A percentile compares a stretch with the other conserved stretches of the same genome.
phyloP scores from a whole-genome alignment of 2,329 filamentous ascomycete species.

The Aspergillus amoenus region DNA sequence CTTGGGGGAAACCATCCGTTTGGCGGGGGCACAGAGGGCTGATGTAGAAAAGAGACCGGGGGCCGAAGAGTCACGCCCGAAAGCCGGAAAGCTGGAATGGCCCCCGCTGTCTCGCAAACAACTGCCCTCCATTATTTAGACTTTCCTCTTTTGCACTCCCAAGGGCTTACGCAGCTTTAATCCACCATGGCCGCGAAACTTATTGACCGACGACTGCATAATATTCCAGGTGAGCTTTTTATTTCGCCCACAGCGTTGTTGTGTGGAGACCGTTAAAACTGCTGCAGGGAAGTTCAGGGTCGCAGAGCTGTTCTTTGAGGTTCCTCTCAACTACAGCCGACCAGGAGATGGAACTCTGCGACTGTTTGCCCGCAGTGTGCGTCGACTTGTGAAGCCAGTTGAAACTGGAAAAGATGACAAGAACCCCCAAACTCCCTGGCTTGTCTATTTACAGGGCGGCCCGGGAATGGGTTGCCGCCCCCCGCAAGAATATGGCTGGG shows the following conservation, averaged over 20 bases:
- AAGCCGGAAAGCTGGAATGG: not conserved
- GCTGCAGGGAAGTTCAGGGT: slow-evolving; percentile 68
- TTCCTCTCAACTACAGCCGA: slow-evolving; percentile 74
- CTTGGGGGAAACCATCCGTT: slow-evolving; percentile 1
- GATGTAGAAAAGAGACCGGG: not conserved
- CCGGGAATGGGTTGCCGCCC: slow-evolving; percentile 75
- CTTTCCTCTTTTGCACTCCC: not conserved
- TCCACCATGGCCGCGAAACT: slow-evolving; percentile 37
- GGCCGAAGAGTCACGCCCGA: no score
- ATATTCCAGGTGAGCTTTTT: slow-evolving; percentile 34
- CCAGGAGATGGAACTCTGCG: slow-evolving; percentile 62
- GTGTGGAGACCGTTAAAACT: slow-evolving; percentile 6
- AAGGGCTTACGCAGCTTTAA: not conserved
- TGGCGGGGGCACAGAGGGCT: not conserved
- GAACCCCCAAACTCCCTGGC: slow-evolving; percentile 53
- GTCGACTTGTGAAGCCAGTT: slow-evolving; percentile 57
- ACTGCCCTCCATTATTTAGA: not conserved
- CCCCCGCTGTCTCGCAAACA: not conserved
- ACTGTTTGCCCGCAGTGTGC: slow-evolving; percentile 75
- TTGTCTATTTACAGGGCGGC: slow-evolving; percentile 79
- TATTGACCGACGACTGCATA: slow-evolving; percentile 38
- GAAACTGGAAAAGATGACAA: slow-evolving; percentile 44
- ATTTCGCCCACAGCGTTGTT: not conserved
- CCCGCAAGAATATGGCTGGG: slow-evolving; percentile 72
- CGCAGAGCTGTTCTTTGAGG: slow-evolving; percentile 82